Base-by-base conservation (phyloP, 1,139 yeast genomes). In the Meyerozyma smithsonii region DNA sequence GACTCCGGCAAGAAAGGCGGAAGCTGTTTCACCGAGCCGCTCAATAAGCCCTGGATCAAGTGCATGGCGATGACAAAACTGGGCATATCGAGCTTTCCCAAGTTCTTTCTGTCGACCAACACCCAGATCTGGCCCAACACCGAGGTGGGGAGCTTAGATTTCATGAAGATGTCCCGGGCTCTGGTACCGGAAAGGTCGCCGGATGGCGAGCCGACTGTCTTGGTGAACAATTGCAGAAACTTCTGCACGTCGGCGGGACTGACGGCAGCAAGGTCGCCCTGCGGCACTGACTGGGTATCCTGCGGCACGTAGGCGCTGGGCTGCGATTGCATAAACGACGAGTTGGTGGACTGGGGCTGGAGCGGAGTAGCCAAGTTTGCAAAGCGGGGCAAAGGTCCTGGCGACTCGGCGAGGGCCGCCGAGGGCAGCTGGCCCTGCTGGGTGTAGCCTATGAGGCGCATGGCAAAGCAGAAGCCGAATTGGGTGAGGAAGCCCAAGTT, bases 41-140 rank as follows among this genome's bases (percentile, higher is more conserved):
- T 77, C 55, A 88, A 68, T 35, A 83, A 66, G 40, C 89, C 82
- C 59, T 90, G 97, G 46, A 94, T 87, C 56, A 94, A 72, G 62
- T 87, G 95, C 98, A 94, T 92, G 7, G 98, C 97, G 51, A 92
- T 77, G 28, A 87, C 78, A 54, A 94, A 92, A 51, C 87, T 90
- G 17, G 81, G 72, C 54, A 80, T 76, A 44, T 77, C 74, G 52
- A 92, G 75, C 40, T 75, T 71, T 5, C 98, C 98, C 3, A 76
- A 61, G 49, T 81, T 81, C 42, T 78, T 76, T 44, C 80, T 77
- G 58, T 94, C 98, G 24, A 86, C 92, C 46, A 92, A 70, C 42
- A 77, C 75, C 98, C 98, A 92, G 42, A 92, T 82, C 55, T 84
- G 86, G 40, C 95, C 95, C 50, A 92, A 69, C 1, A 81, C 75